Base-by-base conservation (phyloP, 768 basidiomycete species). In the Trichaptum fuscoviolaceum region DNA sequence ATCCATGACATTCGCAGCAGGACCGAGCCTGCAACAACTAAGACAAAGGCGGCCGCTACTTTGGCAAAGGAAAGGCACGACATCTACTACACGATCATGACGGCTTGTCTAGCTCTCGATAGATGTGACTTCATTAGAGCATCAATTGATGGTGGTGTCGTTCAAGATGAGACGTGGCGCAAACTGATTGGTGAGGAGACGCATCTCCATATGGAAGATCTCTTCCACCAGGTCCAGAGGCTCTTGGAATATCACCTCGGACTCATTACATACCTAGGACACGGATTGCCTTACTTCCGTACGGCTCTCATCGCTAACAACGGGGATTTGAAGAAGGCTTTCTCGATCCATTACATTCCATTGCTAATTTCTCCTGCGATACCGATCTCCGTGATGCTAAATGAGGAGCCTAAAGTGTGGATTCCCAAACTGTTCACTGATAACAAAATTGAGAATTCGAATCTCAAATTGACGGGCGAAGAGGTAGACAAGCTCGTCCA, bases 331-430 rank as follows among this genome's bases (percentile, higher is more conserved):
- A 52, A 12, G 42, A 83, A 70, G 69, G 72, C 0, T 66, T 75
- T 7, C 85, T 91, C 74, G 75, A 81, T 23, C 77, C 82, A 25
- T 73, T 81, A 0, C 78, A 81, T 4, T 69, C 87, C 42, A 80
- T 81, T 61, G 83, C 30, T 8, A 52, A 15, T 12, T 3, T 2
- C 20, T 52, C 42, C 42, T 52, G 42, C 42, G 20, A 52, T 12
- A 15, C 12, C 15, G 12, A 12, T 3, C 12, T 52, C 30, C 30
- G 30, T 30, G 30, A 30, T 8, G 30, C 30, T 52, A 3, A 52
- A 52, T 2, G 42, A 52, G 3, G 42, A 4, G 12, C 42, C 42
- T 52, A 20, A 52, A 15, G 20, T 52, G 3, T 52, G 42, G 42
- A 52, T 52, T 52, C 42, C 42, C 5, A 52, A 52, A 52, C 5